These are phyloP conservation scores for Cardamine resedifolia DNA, from an alignment of 345 rosid species.

Conservation along the genomic window DNA sequence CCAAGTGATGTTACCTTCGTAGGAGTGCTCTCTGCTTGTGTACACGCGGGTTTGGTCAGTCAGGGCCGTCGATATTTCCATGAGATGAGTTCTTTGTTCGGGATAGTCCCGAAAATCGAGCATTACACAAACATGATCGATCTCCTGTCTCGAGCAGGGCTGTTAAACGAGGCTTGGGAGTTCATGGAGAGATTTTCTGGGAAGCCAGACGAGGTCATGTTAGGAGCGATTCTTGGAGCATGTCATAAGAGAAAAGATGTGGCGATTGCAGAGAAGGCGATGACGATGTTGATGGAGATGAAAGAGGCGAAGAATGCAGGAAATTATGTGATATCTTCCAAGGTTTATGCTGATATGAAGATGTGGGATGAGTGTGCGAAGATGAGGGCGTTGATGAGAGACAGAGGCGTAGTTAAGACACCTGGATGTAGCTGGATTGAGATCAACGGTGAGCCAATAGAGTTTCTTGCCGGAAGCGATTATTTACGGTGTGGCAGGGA, in stretches of 20 bases:
- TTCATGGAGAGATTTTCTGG: constrained; percentile 70
- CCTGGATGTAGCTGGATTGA: constrained; percentile 96
- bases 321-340: constrained; percentile 75
- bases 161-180: constrained; percentile 78
- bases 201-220: constrained; percentile 69
- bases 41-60: constrained; percentile 78
- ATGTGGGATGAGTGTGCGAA: constrained; percentile 78
- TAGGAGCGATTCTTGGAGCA: constrained; percentile 85
- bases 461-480: constrained; percentile 70
- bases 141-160: constrained; percentile 78
- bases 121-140: constrained; percentile 91
- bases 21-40: constrained; percentile 85
- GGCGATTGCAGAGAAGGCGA: constrained; percentile 54
- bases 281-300: constrained; percentile 55
- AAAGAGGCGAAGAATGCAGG: constrained; percentile 72
- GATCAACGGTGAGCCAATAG: constrained; percentile 48
- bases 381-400: constrained; percentile 72
- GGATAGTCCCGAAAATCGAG: constrained; percentile 78
- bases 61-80: constrained; percentile 61
- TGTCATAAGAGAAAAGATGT: constrained; percentile 61
- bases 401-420: constrained; percentile 62
- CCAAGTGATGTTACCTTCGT: constrained; percentile 80
- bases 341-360: constrained; percentile 65
- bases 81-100: constrained; percentile 60
- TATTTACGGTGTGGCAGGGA: constrained; percentile 25